Evolutionary conservation across 1,284 basidiomycete genomes (phyloP).

Genomic region (Fomitopsis pinicola): DNA sequence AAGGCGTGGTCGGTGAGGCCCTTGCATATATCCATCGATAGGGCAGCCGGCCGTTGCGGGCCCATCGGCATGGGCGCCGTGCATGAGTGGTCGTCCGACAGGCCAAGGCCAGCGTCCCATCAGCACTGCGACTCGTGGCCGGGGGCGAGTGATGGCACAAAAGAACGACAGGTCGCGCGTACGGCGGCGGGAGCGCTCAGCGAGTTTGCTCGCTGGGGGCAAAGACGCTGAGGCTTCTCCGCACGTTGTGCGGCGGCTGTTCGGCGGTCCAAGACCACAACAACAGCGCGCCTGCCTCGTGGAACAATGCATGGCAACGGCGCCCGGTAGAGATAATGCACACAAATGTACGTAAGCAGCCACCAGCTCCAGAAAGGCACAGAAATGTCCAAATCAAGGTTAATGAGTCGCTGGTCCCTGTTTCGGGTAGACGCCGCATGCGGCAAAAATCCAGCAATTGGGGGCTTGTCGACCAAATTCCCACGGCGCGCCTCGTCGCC

Average conservation of each 20-base stretch:
- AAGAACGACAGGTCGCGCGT: not conserved
- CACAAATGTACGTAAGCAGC: not conserved
- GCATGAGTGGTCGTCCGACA: not conserved
- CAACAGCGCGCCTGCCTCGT: not conserved
- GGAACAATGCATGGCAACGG: conserved; percentile 4
- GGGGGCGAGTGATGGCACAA: not conserved
- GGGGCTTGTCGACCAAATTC: conserved; percentile 19
- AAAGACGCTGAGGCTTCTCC: not conserved
- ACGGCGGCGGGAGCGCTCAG: not conserved
- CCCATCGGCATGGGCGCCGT: not conserved
- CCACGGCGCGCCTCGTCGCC: conserved; percentile 19
- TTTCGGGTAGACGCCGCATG: conserved; percentile 16
- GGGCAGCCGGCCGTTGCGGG: not conserved
- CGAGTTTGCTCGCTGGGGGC: not conserved
- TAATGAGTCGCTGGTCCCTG: conserved; percentile 21
- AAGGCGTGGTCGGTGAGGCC: not conserved
- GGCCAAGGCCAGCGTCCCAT: not conserved
- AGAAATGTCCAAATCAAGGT: conserved; percentile 14
- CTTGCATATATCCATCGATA: not conserved
- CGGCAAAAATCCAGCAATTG: conserved; percentile 17
- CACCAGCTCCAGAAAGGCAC: conserved; percentile 1
- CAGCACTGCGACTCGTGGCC: not conserved
- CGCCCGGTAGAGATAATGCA: not conserved
- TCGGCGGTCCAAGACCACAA: not conserved
- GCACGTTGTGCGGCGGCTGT: not conserved